These are phyloP conservation scores for Monosporascus ibericus DNA, from an alignment of 2,329 filamentous ascomycete species.

Conservation along the genomic window DNA sequence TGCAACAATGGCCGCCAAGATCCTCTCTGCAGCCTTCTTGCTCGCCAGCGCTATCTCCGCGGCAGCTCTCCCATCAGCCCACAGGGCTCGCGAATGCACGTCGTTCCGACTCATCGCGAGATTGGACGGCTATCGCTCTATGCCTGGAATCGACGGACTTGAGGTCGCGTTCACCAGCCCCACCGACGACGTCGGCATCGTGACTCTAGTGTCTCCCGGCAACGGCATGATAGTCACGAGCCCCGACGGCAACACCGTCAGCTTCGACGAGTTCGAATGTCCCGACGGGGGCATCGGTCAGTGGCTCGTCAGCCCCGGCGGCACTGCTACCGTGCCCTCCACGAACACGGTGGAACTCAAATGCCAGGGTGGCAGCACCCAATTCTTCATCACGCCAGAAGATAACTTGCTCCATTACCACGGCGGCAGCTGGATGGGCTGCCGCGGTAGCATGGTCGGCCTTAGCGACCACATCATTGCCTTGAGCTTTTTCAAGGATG, in stretches of 20 bases:
- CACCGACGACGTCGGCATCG: neutral
- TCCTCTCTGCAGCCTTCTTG: neutral
- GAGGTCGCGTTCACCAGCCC: neutral
- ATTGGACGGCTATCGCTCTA: neutral
- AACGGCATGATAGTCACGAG: neutral
- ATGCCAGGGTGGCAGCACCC: neutral
- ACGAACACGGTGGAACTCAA: neutral
- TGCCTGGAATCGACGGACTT: neutral
- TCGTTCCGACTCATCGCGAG: neutral
- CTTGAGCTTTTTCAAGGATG: neutral
- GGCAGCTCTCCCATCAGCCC: neutral
- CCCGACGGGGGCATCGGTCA: neutral
- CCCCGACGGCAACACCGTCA: neutral
- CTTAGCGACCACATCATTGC: neutral
- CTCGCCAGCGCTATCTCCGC: neutral
- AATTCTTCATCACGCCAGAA: neutral
- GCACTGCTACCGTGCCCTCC: neutral
- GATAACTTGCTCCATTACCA: neutral
- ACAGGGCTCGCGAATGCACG: neutral
- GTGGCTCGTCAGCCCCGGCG: neutral
- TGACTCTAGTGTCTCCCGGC: neutral
- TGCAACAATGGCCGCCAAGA: neutral
- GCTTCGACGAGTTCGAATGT: neutral
- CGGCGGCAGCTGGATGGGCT: neutral
- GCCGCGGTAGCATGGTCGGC: neutral